Base-by-base conservation (phyloP, 208 protist genomes). In the Leishmania martiniquensis region DNA sequence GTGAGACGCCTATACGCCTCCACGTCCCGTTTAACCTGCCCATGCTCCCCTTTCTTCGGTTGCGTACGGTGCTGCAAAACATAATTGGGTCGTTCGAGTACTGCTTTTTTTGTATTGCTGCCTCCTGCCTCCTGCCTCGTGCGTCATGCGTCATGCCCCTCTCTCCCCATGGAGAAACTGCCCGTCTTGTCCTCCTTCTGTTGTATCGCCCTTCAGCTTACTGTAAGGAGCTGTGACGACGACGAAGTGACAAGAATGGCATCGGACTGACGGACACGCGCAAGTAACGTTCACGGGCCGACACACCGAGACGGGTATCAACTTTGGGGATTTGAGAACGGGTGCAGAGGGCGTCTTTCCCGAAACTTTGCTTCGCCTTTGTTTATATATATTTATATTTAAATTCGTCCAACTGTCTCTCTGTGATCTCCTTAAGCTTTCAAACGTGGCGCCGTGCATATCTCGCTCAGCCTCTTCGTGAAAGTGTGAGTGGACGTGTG, bases 1-100 rank as follows among this genome's bases (percentile, higher is more conserved):
- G 54, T n/a, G 65, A 57, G 22, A 34, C 73, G 47, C 20, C 49
- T 32, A 47, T 39, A 17, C 71, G n/a, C 44, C 63, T 68, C 63
- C 22, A 25, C 22, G 29, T n/a, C 22, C 39, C 34, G 17, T 20
- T 68, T 68, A 1, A 47, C 17, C 20, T 32, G 63, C 4, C 22
- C 20, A 72, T 72, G 29, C 15, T 3, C 0, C 45, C 39, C 39
- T 29, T 25, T 52, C 20, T 70, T 12, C 13, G 13, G 3, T 52
- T 6, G 2, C 10, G 47, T 51, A 5, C 0, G 7, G 42, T 25
- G 37, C 29, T 37, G 29, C 47, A 37, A 17, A n/a, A 55, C 2
- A 32, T 22, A 34, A 13, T 1, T 10, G 5, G 6, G 15, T 68
- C 12, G 63, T 3, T 45, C 32, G 5, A 5, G 13, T 45, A 13